Evolutionary conservation across 192 early-diverging fungal species (phyloP).

Genomic region (Entophlyctis helioformis): DNA sequence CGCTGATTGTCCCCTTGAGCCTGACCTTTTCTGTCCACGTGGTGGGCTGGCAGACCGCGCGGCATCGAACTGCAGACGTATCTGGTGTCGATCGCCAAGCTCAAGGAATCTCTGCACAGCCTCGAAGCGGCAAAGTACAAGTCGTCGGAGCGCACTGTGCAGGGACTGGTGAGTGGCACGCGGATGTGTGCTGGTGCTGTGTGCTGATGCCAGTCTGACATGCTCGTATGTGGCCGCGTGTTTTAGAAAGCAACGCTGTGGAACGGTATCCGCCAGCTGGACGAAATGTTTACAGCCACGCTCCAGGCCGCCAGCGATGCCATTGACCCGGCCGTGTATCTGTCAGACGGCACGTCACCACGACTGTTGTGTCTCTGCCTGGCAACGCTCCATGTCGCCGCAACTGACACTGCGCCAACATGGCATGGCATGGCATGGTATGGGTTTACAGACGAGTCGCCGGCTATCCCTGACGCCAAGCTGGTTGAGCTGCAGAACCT

Average conservation of each 20-base stretch:
- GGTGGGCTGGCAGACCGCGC: conserved; percentile 30
- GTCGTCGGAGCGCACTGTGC: conserved; percentile 16
- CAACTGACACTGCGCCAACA: no score
- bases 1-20: no score
- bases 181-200: background rate
- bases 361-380: no score
- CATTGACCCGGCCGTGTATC: conserved; percentile 28
- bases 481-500: conserved; percentile 16
- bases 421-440: no score
- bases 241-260: conserved; percentile 14
- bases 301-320: conserved; percentile 25
- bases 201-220: background rate
- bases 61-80: conserved; percentile 44
- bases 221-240: background rate
- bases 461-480: no score
- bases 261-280: conserved; percentile 41
- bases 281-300: conserved; percentile 41
- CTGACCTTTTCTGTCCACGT: no score
- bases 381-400: no score
- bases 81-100: conserved; percentile 41
- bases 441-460: no score
- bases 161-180: conserved; percentile 9
- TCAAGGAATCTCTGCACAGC: conserved; percentile 29
- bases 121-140: conserved; percentile 24
- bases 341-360: no score